phyloP scores from a whole-genome alignment of 805 yeast genomes.

The Pichia membranifaciens region DNA sequence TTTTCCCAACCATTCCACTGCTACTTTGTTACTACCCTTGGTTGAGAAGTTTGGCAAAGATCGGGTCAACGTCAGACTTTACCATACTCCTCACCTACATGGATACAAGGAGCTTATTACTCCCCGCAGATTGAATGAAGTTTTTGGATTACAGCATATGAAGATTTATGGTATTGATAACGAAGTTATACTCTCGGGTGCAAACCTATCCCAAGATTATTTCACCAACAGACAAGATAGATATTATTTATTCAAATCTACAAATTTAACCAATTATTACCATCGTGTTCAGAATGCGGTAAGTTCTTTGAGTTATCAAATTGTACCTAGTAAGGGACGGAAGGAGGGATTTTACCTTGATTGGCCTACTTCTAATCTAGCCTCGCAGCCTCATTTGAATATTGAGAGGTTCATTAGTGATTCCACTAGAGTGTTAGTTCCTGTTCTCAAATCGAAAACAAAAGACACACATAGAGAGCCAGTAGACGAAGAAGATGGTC shows the following conservation, averaged over 20 bases:
- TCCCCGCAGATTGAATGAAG: slow-evolving; percentile 86
- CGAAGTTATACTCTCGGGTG: slow-evolving; percentile 84
- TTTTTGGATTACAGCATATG: slow-evolving; percentile 94
- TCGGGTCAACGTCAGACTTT: slow-evolving; percentile 75
- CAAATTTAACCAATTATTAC: slow-evolving; percentile 63
- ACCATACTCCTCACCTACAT: slow-evolving; percentile 79
- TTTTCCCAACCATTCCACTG: slow-evolving; percentile 73
- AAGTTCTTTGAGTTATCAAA: slow-evolving; percentile 62
- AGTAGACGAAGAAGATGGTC: slow-evolving; percentile 6
- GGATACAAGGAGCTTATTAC: slow-evolving; percentile 60
- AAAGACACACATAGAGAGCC: slow-evolving; percentile 19
- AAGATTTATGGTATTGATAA: slow-evolving; percentile 92
- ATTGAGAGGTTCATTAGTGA: slow-evolving; percentile 46
- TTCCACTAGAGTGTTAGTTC: slow-evolving; percentile 50
- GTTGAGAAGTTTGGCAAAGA: slow-evolving; percentile 55
- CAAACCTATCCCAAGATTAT: slow-evolving; percentile 86
- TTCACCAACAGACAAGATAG: slow-evolving; percentile 94
- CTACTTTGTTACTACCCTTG: slow-evolving; percentile 63
- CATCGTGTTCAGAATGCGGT: slow-evolving; percentile 63
- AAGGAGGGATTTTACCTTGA: slow-evolving; percentile 44
- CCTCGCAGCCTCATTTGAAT: slow-evolving; percentile 63
- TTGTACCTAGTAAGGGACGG: slow-evolving; percentile 38
- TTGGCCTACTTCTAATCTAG: slow-evolving; percentile 69
- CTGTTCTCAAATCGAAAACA: slow-evolving; percentile 45
- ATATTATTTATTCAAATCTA: slow-evolving; percentile 65